Evolutionary conservation across 306 rosid genomes (phyloP).

Genomic region (Senna siamea): DNA sequence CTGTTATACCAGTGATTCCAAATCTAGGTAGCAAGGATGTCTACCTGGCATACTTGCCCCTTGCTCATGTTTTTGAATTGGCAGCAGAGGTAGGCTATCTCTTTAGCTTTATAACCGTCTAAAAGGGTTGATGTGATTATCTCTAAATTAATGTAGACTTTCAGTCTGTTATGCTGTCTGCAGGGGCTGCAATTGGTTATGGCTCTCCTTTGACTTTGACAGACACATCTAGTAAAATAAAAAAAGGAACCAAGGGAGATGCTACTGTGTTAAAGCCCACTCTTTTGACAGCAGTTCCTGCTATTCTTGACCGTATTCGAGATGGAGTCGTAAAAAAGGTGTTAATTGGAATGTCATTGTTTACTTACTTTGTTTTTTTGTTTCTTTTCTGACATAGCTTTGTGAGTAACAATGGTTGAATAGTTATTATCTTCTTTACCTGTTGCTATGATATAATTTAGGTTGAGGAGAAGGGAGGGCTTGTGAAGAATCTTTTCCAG

Average conservation of each 20-base stretch:
- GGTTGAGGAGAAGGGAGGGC: conserved; percentile 78
- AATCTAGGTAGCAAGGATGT: conserved; percentile 63
- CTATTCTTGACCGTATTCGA: conserved; percentile 85
- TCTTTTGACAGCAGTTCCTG: conserved; percentile 84
- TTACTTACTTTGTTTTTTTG: background rate
- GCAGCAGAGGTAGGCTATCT: conserved; percentile 93
- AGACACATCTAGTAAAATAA: conserved; percentile 79
- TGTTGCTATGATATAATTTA: conserved; percentile 37
- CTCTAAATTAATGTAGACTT: conserved; percentile 47
- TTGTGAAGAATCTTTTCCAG: conserved; percentile 68
- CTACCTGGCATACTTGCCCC: conserved; percentile 90
- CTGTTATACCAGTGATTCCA: conserved; percentile 79
- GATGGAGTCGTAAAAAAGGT: conserved; percentile 91
- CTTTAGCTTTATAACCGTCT: conserved; percentile 27
- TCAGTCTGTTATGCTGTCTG: conserved; percentile 86
- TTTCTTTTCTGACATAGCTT: background rate
- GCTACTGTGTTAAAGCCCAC: conserved; percentile 77
- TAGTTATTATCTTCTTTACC: conserved; percentile 10
- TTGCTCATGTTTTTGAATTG: conserved; percentile 94
- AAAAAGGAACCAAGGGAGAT: conserved; percentile 95
- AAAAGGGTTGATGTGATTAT: conserved; percentile 20
- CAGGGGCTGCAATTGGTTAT: conserved; percentile 77
- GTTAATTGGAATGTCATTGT: background rate
- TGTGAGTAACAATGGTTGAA: background rate
- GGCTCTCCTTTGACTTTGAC: conserved; percentile 80